Evolutionary conservation across 495 filamentous ascomycete genomes (phyloP), one percentile per base, ranked within the genome.

Genomic region (Hypoxylon rickii): DNA sequence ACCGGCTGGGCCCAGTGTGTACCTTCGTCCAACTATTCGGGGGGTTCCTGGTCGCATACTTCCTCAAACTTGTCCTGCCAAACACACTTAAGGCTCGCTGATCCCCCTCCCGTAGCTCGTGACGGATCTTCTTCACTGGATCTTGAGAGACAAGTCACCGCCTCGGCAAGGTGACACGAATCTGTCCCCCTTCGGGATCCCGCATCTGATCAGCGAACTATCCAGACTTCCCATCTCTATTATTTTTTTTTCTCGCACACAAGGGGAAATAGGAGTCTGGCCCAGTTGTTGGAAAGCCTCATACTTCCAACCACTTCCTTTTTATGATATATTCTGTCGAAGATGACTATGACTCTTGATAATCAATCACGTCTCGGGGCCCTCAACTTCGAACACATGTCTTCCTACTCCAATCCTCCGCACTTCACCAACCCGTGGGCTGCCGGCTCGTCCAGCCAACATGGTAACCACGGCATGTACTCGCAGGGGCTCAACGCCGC

Each of bases 361-460:
- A 87, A 79, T 69, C 81, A 92, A 73, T 88, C 89, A 78, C 90
- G 89, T 78, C 86, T 90, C 73, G 85, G 89, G 76, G 83, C 82
- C 61, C 83, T 93, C 79, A 82, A 83, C 72, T 96, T 92, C 78
- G 89, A 93, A 72, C 85, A 85, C 71, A 77, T 80, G 75, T 75
- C 77, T 75, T 80, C 83, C 65, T 77, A 76, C 66, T 70, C 71
- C 29, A 86, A 77, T 44, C 71, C 83, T 38, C 90, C 92, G 41
- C 89, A 93, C 67, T 97, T 97, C 78, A 92, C 89, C 67, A 92
- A 97, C 70, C 93, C 93, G 12, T 97, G 92, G 92, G 79, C 78
- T 49, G 76, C 86, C 48, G 79, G 85, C 20, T 81, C 86, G 15
- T 75, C 83, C 41, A 76, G 78, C 37, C 74, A 77, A 53, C 58